Percentiles rank a stretch among this genome's conserved stretches.
These are phyloP conservation scores for Cryomyces antarcticus DNA, from an alignment of 495 filamentous ascomycete genomes.

Conservation along the genomic window DNA sequence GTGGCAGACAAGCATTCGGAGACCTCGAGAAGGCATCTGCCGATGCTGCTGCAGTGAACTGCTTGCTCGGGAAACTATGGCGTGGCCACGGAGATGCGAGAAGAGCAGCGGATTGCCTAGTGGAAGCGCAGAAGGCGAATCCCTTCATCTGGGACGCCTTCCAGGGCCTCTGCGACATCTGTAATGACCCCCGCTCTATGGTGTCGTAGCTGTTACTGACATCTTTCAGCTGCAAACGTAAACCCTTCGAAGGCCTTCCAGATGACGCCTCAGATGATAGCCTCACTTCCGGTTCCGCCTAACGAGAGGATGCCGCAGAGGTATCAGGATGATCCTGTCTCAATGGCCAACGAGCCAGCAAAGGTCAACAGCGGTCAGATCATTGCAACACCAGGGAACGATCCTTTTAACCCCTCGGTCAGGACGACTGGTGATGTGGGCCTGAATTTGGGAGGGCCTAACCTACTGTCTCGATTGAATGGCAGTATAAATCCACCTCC, in stretches of 20 bases:
- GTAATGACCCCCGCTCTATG: constrained; percentile 19
- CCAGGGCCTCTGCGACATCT: constrained; percentile 49
- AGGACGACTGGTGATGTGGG: constrained; percentile 8
- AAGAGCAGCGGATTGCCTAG: constrained; percentile 65
- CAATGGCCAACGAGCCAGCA: neutral
- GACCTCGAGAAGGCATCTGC: constrained; percentile 33
- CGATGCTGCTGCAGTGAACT: constrained; percentile 70
- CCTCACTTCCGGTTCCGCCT: constrained; percentile 21
- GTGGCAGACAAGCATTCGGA: constrained; percentile 41
- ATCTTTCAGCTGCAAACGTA: neutral
- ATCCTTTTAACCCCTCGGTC: constrained; percentile 16
- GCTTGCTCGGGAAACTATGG: constrained; percentile 73
- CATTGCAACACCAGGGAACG: constrained; percentile 15
- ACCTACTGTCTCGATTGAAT: constrained; percentile 12
- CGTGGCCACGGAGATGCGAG: constrained; percentile 57
- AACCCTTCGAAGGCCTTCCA: constrained; percentile 66
- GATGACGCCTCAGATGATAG: constrained; percentile 43
- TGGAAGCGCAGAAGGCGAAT: constrained; percentile 71
- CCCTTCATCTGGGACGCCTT: constrained; percentile 99
- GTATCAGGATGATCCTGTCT: constrained; percentile 3
- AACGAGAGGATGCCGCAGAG: constrained; percentile 4
- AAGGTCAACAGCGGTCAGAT: constrained; percentile 9
- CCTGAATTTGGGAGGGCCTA: constrained; percentile 11
- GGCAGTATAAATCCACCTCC: constrained; percentile 6
- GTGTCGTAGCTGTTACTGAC: neutral